These are phyloP conservation scores for Sisymbrium altissimum DNA, from an alignment of 345 rosid species.

Conservation along the genomic window DNA sequence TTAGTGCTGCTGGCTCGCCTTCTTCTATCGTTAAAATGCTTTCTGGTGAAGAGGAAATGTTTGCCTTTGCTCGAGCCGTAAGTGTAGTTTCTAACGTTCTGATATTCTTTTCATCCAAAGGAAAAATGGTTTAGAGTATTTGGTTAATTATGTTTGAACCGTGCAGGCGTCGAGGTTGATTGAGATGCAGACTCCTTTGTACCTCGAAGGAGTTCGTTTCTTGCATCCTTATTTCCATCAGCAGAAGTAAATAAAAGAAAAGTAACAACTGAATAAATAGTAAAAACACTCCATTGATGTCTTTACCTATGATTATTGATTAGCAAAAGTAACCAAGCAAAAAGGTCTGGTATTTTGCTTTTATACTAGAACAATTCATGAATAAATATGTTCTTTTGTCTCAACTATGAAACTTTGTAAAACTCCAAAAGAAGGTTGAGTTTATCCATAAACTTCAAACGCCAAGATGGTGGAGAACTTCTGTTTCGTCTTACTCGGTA, in stretches of 20 bases:
- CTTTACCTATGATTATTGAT: not conserved
- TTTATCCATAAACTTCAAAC: not conserved
- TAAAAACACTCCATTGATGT: not conserved
- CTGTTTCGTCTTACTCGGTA: not conserved
- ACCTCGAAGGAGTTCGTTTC: slow-evolving; percentile 62
- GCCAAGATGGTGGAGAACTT: not conserved
- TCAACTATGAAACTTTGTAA: not conserved
- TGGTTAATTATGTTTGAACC: slow-evolving; percentile 9
- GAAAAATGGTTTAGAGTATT: not conserved
- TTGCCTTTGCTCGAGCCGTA: slow-evolving; percentile 91
- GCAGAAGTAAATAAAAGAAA: slow-evolving; percentile 22
- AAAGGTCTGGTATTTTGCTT: not conserved
- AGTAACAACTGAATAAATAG: not conserved
- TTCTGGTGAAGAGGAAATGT: slow-evolving; percentile 87
- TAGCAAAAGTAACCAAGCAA: slow-evolving; percentile 1
- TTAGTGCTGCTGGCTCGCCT: slow-evolving; percentile 65
- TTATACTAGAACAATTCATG: not conserved
- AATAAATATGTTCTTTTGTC: not conserved
- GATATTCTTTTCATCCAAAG: not conserved
- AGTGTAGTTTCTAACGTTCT: slow-evolving; percentile 34
- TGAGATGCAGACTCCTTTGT: slow-evolving; percentile 83
- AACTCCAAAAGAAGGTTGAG: too few species aligned
- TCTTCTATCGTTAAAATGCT: slow-evolving; percentile 67
- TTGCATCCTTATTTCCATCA: slow-evolving; percentile 70
- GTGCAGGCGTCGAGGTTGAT: slow-evolving; percentile 81